Evolutionary conservation across 129 eudicot species (phyloP), one percentile per base, ranked within the genome.

Genomic region (Helianthus tuberosus): DNA sequence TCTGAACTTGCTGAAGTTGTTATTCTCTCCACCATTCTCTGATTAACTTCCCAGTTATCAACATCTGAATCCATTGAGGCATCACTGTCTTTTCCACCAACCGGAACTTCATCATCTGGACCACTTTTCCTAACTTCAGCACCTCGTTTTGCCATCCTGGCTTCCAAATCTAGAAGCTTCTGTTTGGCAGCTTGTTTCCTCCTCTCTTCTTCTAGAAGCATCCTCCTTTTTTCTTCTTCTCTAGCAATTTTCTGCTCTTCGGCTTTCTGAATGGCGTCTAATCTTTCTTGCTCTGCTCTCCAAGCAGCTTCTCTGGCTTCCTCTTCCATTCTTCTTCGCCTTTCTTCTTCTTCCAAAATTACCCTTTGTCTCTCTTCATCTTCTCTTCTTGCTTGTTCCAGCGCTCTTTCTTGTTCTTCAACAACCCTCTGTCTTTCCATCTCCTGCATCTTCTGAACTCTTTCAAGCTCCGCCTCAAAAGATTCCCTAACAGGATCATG

Each of bases 381-480:
- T 72, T 95, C 96, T 77, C 86, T 82, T 23, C 92, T 86, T 62
- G 94, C 90, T 81, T 89, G 89, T 78, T 95, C 97, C 79, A 84
- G 55, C 57, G 91, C 90, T 66, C 92, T 83, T 85, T 95, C 97
- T 68, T 95, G 99, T 79, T 95, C 96, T 74, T 89, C 94, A 69
- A 87, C 78, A 1, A 85, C 47, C 58, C 87, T 84, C 72, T 89
- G 89, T 16, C 99, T 68, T 83, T 95, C 99, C 89, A 88, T 88
- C 78, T 95, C 97, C 81, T 95, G 99, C 91, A 95, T 84, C 80
- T 85, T 91, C 79, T 95, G 99, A 63, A 95, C 97, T 76, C 96
- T 83, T 77, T 95, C 99, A 62, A 95, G 92, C 54, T 95, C 99
- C 54, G 99, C 99, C 77, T 95, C 99, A 65, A 95, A 95, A 6